Conservation (phyloP, 164 flowering plant species). For the Vitis labrusca region DNA sequence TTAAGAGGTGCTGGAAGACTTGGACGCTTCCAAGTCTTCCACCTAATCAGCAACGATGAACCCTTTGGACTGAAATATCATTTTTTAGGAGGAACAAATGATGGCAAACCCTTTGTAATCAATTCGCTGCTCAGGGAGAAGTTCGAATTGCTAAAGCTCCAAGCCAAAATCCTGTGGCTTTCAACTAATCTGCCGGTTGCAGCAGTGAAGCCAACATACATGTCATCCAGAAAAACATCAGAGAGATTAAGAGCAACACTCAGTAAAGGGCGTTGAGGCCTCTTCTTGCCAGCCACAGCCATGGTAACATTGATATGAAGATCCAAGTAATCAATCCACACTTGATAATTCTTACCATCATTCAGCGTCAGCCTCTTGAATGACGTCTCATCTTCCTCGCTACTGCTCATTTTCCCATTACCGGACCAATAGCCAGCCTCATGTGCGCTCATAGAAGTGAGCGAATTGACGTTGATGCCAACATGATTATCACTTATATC, state of each 20-base stretch:
- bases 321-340: constrained; percentile 38
- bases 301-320: constrained; percentile 31
- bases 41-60: constrained; percentile 23
- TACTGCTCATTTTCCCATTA: neutral
- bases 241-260: constrained; percentile 24
- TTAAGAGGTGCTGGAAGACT: no score
- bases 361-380: constrained; percentile 27
- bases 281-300: constrained; percentile 30
- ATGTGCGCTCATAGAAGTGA: constrained; percentile 32
- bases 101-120: constrained; percentile 46
- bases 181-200: constrained; percentile 38
- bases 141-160: constrained; percentile 56
- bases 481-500: constrained; percentile 60
- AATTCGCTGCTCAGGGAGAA: constrained; percentile 34
- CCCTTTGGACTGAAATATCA: constrained; percentile 24
- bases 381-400: neutral
- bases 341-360: constrained; percentile 42
- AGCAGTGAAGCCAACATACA: constrained; percentile 44
- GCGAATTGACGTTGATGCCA: constrained; percentile 55
- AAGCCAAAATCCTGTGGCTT: constrained; percentile 37
- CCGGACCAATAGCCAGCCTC: constrained; percentile 52
- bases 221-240: constrained; percentile 35
- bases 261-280: constrained; percentile 32
- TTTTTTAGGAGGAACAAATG: constrained; percentile 40
- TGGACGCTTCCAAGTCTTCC: no score